Evolutionary conservation across 305 asterid genomes (phyloP), one percentile per base, ranked within the genome.

Genomic region (Fraxinus albicans): DNA sequence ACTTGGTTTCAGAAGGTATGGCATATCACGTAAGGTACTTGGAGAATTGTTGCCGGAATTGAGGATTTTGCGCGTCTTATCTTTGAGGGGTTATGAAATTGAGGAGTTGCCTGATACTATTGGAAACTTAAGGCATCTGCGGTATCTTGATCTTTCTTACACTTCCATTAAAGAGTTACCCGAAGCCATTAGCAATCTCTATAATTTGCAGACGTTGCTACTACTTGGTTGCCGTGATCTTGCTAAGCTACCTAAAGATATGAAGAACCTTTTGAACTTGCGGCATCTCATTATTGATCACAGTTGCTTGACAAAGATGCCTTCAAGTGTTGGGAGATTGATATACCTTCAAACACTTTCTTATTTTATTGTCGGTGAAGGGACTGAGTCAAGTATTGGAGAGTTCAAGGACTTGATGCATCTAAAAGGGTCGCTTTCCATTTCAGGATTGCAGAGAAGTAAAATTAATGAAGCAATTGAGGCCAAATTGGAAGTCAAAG

Each of bases 371-470:
- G 88, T 88, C 13, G 92, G 89, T 34, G 80, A 55, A 72, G 77
- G 33, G 47, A 35, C 40, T 81, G 89, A 88, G 17, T 60, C 79
- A 80, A 82, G 89, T 34, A 85, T 87, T 23, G 84, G 81, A 21
- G 88, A 91, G 83, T 84, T 89, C 8, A 79, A 80, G 42, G 73
- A 87, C 75, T 85, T 91, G 92, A 75, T 40, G 55, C 80, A 77
- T 29, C 87, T 91, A 23, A 80, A 91, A 81, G 94, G 92, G 75
- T 88, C 89, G 63, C 84, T 91, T 35, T 84, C 88, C 87, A 85
- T 89, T 58, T 58, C 69, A 19, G 69, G 69, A 21, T 19, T 58
- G 29, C 69, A 58, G 29, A 58, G 27, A 40, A 89, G 84, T 74
- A 88, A 88, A 77, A 86, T 89, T 36, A 90, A 87, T 27, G 89